phyloP scores from a whole-genome alignment of 331 rosid species.

The Malus hybrid region DNA sequence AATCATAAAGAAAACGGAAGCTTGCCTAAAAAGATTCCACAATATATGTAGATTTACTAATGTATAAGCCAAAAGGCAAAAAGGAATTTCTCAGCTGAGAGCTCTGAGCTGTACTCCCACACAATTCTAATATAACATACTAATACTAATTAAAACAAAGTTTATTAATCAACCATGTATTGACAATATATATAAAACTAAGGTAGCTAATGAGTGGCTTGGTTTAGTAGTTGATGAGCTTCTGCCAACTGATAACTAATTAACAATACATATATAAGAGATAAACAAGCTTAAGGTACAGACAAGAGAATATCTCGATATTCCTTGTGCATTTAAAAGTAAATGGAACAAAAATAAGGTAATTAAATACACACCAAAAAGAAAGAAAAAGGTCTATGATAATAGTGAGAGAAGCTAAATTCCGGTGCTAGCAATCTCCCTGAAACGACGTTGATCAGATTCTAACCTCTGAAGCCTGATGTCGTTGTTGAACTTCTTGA shows the following conservation, averaged over 20 bases:
- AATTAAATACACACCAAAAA: neutral
- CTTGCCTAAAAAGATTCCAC: neutral
- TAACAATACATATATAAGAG: neutral
- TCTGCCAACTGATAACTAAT: neutral
- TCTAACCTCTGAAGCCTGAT: slow-evolving; percentile 75
- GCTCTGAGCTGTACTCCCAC: too few relatives aligned
- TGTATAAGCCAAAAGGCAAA: neutral
- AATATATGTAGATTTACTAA: too few relatives aligned
- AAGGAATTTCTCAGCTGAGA: neutral
- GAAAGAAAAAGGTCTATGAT: neutral
- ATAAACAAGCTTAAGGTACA: neutral
- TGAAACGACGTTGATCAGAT: slow-evolving; percentile 52
- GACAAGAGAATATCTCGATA: neutral
- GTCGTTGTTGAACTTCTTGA: slow-evolving; percentile 41
- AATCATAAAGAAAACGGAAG: neutral
- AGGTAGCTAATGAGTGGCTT: too few relatives aligned
- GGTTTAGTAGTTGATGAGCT: neutral
- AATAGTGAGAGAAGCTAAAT: slow-evolving; percentile 4
- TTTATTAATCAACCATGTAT: neutral
- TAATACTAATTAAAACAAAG: neutral
- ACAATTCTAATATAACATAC: too few relatives aligned
- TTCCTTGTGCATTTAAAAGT: neutral
- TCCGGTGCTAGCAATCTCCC: slow-evolving; percentile 42
- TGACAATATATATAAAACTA: too few relatives aligned
- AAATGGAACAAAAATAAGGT: neutral